Base-by-base conservation (phyloP, 306 rosid species). In the Vachellia collinsii region DNA sequence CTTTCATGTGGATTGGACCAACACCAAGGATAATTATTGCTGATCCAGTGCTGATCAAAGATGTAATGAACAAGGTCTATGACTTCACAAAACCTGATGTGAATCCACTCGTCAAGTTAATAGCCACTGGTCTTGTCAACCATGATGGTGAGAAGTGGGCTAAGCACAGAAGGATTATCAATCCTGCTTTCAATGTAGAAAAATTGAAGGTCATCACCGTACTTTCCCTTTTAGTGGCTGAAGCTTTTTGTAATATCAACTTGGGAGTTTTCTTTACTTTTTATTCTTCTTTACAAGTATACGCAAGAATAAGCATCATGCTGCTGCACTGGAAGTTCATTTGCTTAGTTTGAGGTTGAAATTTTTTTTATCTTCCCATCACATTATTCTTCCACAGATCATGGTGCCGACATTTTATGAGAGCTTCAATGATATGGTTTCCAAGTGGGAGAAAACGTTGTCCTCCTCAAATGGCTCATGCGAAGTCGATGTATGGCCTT, bases 141-240 rank as follows among this genome's bases (percentile, higher is more conserved):
- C 8, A 79, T 42, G 85, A 89, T 3, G 91, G 85, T 51, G 86
- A 87, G 17, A 89, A 90, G 68, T 92, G 93, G 97, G 82, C 85
- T 63, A 90, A 73, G 67, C 91, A 86, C 79, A 78, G 88, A 69
- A 89, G 79, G 75, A 76, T 89, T 19, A 84, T 89, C 74, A 86
- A 83, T 53, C 92, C 88, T 11, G 87, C 91, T 44, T 91, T 91
- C 73, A 84, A 78, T 42, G 6, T 75, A 0, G 90, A 89, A 70
- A 88, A 89, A 63, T 37, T 91, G 44, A 91, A 92, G 97, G 97
- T 92, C 2, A 54, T 14, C 56, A 53, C 58, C n/a, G 17, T 19
- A 5, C 64, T 72, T 67, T 8, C 10, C 11, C 20, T 8, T 70
- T 61, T 71, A 44, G 58, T 46, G 62, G 56, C 41, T 74, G 34